These are phyloP conservation scores for Caulochytrium protostelioides DNA, from an alignment of 371 early-diverging fungal genomes.

Conservation along the genomic window DNA sequence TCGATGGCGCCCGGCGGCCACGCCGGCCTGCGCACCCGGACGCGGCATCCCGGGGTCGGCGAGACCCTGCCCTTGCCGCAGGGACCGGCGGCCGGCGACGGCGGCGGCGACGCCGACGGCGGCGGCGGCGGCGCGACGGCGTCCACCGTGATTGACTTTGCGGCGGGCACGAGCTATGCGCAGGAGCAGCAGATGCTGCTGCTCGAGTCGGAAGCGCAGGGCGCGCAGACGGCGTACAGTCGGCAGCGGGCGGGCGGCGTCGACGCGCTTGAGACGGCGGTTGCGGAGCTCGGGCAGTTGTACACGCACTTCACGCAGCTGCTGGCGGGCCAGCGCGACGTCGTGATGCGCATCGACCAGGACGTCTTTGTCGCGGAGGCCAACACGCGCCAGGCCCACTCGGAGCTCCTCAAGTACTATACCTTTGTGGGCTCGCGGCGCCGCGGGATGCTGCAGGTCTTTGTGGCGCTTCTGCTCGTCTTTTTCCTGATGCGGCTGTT, in stretches of 20 bases:
- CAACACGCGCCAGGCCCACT: slow-evolving; percentile 1
- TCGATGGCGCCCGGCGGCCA: too few relatives aligned
- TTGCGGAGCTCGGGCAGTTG: slow-evolving; percentile 4
- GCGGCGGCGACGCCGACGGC: too few relatives aligned
- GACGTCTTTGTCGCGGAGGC: neutral
- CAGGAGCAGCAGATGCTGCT: too few relatives aligned
- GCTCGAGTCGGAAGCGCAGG: too few relatives aligned
- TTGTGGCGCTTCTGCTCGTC: neutral
- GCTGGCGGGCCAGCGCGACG: slow-evolving; percentile 3
- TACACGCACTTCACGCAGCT: slow-evolving; percentile 1
- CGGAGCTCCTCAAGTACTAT: slow-evolving; percentile 2
- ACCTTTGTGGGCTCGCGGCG: neutral
- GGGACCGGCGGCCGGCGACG: too few relatives aligned
- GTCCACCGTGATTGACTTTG: too few relatives aligned
- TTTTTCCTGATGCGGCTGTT: slow-evolving; percentile 2
- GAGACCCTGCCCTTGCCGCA: too few relatives aligned
- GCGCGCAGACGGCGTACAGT: too few relatives aligned
- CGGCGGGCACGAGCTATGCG: too few relatives aligned
- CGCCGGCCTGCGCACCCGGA: too few relatives aligned
- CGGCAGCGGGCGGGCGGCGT: slow-evolving; percentile 1
- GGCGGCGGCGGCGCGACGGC: too few relatives aligned
- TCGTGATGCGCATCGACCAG: slow-evolving; percentile 3
- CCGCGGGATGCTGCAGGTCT: slow-evolving; percentile 1
- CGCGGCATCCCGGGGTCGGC: too few relatives aligned
- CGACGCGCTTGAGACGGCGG: slow-evolving; percentile 3